phyloP scores from a whole-genome alignment of 2,329 filamentous ascomycete genomes.

The Aspergillus sergii region DNA sequence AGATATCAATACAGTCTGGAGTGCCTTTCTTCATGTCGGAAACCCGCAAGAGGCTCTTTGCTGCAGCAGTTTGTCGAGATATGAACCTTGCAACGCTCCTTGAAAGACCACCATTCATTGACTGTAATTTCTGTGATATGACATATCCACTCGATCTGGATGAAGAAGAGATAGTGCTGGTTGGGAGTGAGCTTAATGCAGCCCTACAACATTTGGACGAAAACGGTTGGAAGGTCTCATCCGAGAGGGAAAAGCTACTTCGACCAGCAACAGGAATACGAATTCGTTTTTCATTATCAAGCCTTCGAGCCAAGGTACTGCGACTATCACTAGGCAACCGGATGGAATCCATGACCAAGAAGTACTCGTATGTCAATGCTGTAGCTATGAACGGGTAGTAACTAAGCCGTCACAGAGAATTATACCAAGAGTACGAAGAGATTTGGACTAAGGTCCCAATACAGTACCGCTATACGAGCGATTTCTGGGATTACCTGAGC shows the following conservation, averaged over 20 bases:
- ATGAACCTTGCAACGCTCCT: slow-evolving; percentile 34
- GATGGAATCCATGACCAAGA: neutral
- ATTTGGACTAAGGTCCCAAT: neutral
- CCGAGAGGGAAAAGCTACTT: neutral
- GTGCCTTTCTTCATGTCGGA: slow-evolving; percentile 32
- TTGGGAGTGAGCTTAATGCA: slow-evolving; percentile 11
- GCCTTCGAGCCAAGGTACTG: slow-evolving; percentile 13
- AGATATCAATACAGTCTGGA: neutral
- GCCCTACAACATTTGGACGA: slow-evolving; percentile 13
- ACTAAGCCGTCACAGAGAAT: neutral
- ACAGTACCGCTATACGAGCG: slow-evolving; percentile 2
- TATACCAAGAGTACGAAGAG: neutral
- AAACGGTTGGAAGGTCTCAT: slow-evolving; percentile 8
- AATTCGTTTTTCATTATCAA: slow-evolving; percentile 3
- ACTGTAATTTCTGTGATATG: slow-evolving; percentile 31
- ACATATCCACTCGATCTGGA: slow-evolving; percentile 31
- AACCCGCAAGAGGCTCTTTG: slow-evolving; percentile 29
- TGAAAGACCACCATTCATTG: slow-evolving; percentile 33
- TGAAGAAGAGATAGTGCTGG: slow-evolving; percentile 25
- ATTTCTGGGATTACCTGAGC: neutral
- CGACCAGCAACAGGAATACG: slow-evolving; percentile 6
- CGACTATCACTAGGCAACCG: slow-evolving; percentile 12
- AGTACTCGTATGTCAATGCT: neutral
- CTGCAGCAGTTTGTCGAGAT: slow-evolving; percentile 28
- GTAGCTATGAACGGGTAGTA: too few species aligned